phyloP scores from a whole-genome alignment of 768 basidiomycete species.

The Fibroporia radiculosa region DNA sequence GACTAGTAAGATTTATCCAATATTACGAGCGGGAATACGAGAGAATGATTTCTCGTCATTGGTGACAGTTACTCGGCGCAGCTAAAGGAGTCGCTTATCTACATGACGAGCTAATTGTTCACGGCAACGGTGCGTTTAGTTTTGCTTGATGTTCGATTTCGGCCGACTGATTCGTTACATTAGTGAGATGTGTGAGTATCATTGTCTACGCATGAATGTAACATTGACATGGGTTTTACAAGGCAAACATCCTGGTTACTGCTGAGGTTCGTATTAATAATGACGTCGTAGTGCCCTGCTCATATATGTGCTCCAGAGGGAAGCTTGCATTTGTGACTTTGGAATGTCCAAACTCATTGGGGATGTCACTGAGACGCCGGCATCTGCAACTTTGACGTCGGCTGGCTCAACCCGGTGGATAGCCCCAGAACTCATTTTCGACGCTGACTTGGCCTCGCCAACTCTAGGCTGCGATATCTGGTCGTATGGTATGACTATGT shows the following conservation, averaged over 20 bases:
- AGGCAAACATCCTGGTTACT: slow-evolving; percentile 56
- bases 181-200: slow-evolving; percentile 54
- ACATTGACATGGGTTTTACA: neutral
- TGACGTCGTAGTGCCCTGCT: neutral
- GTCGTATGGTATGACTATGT: slow-evolving; percentile 51
- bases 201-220: neutral
- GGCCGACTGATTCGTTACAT: neutral
- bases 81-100: slow-evolving; percentile 51
- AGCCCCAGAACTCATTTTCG: slow-evolving; percentile 48
- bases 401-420: slow-evolving; percentile 49
- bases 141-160: neutral
- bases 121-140: slow-evolving; percentile 42
- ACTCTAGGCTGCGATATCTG: slow-evolving; percentile 47
- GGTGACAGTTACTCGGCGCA: slow-evolving; percentile 40
- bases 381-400: slow-evolving; percentile 37
- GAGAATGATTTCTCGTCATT: neutral
- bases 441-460: slow-evolving; percentile 30
- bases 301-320: slow-evolving; percentile 27
- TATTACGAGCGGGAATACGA: neutral
- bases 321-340: slow-evolving; percentile 55
- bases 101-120: slow-evolving; percentile 42
- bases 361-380: slow-evolving; percentile 43
- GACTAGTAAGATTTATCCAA: slow-evolving; percentile 30
- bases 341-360: slow-evolving; percentile 56
- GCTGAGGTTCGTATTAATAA: slow-evolving; percentile 27